A percentile compares a stretch with the other conserved stretches of the same genome.
These are phyloP conservation scores for Pestalotiopsis sp. DNA, from an alignment of 2,329 filamentous ascomycete genomes.

Conservation along the genomic window DNA sequence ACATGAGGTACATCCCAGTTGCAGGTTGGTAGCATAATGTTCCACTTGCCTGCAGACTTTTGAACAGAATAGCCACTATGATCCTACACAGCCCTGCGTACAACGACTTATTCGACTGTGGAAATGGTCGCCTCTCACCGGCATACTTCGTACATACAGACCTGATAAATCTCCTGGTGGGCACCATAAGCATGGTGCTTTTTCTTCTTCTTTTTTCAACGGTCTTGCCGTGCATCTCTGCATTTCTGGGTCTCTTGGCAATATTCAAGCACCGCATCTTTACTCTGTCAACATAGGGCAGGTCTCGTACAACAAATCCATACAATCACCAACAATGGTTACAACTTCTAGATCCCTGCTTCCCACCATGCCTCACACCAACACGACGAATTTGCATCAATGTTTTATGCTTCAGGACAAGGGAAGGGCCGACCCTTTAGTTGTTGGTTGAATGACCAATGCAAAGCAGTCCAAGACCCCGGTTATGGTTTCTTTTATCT, in stretches of 20 bases:
- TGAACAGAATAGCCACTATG: not conserved
- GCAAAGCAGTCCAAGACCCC: not conserved
- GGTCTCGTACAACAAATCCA: not conserved
- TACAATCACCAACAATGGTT: slow-evolving; percentile 2
- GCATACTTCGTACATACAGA: not conserved
- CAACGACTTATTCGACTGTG: not conserved
- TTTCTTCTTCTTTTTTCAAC: not conserved
- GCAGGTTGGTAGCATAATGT: not conserved
- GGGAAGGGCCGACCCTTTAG: slow-evolving; percentile 24
- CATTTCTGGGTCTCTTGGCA: not conserved
- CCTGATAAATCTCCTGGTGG: not conserved
- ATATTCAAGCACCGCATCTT: slow-evolving; percentile 2
- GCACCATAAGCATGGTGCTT: not conserved
- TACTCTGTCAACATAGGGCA: not conserved
- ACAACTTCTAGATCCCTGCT: slow-evolving; percentile 15
- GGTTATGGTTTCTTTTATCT: not conserved
- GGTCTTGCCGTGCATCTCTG: not conserved
- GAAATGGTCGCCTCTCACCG: too few species aligned
- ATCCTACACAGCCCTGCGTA: not conserved
- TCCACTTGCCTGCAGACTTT: not conserved
- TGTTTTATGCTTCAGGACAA: slow-evolving; percentile 16
- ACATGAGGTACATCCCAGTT: not conserved
- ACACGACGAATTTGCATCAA: slow-evolving; percentile 10
- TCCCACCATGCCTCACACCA: slow-evolving; percentile 17
- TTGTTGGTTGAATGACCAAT: slow-evolving; percentile 22